phyloP scores from a whole-genome alignment of 1,139 yeast genomes.

The Suhomyces bolitotheri region DNA sequence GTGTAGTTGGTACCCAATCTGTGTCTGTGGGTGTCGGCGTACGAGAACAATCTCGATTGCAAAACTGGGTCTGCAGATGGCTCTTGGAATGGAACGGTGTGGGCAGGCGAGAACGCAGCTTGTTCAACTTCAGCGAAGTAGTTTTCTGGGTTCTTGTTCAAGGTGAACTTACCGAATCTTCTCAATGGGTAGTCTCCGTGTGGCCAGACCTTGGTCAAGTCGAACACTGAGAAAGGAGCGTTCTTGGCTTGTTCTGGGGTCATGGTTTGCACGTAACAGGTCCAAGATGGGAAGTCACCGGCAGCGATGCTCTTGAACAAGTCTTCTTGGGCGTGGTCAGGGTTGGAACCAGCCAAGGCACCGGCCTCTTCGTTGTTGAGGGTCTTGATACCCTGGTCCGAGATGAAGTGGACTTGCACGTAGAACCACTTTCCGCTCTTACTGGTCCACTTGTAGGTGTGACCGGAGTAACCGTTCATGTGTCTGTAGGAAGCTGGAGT shows the following conservation, averaged over 20 bases:
- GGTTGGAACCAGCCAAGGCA: constrained; percentile 56
- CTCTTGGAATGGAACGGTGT: constrained; percentile 81
- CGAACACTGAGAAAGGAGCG: constrained; percentile 59
- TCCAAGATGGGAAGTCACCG: constrained; percentile 66
- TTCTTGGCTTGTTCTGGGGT: constrained; percentile 67
- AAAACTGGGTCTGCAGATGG: constrained; percentile 86
- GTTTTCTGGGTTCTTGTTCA: constrained; percentile 73
- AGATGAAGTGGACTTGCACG: constrained; percentile 63
- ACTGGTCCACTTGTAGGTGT: constrained; percentile 70
- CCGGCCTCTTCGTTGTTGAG: constrained; percentile 58
- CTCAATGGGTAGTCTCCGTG: constrained; percentile 74
- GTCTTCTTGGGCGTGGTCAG: constrained; percentile 62
- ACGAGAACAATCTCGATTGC: constrained; percentile 81
- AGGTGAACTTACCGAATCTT: constrained; percentile 66
- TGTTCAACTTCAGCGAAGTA: constrained; percentile 83
- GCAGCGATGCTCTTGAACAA: constrained; percentile 57
- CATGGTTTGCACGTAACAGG: constrained; percentile 70
- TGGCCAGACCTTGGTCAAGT: constrained; percentile 80
- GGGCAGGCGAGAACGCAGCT: constrained; percentile 81
- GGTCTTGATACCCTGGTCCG: constrained; percentile 65
- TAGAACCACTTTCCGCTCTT: constrained; percentile 62
- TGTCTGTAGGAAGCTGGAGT: constrained; percentile 64
- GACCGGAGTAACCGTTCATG: constrained; percentile 79
- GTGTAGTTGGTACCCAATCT: constrained; percentile 68
- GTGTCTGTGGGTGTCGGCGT: constrained; percentile 77